phyloP scores from a whole-genome alignment of 768 basidiomycete species.

The Tephrocybe sp. region DNA sequence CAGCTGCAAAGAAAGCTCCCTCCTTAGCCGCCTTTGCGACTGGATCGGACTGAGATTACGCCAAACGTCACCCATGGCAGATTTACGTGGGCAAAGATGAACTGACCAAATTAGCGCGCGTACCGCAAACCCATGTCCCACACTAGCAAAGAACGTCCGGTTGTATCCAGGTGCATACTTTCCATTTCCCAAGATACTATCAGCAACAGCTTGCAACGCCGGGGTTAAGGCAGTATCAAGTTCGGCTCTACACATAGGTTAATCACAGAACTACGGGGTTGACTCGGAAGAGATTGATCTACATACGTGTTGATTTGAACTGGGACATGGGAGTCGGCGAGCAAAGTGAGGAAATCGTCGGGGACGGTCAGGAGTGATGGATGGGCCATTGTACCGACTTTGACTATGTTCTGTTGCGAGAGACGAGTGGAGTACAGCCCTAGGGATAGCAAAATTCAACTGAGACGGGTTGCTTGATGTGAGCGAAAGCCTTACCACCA shows the following conservation, averaged over 20 bases:
- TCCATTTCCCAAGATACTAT: constrained; percentile 14
- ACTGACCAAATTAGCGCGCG: constrained; percentile 18
- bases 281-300: neutral
- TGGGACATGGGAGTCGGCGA: constrained; percentile 15
- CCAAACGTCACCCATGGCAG: neutral
- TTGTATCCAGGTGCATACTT: constrained; percentile 16
- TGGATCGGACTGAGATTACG: constrained; percentile 13
- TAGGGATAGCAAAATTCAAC: neutral
- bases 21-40: constrained; percentile 17
- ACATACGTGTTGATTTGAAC: constrained; percentile 17
- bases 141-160: constrained; percentile 16
- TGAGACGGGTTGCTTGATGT: neutral
- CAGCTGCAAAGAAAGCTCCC: constrained; percentile 18
- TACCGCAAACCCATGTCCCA: constrained; percentile 18
- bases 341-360: constrained; percentile 27
- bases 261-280: too few relatives aligned
- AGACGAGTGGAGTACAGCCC: constrained; percentile 32
- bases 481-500: constrained; percentile 17
- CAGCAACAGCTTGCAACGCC: constrained; percentile 13
- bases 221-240: constrained; percentile 14
- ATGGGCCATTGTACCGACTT: constrained; percentile 31
- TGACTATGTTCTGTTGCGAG: constrained; percentile 27
- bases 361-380: constrained; percentile 35
- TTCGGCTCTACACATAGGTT: constrained; percentile 15
- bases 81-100: neutral